Evolutionary conservation across 2,329 filamentous ascomycete species (phyloP).

Genomic region (Claviceps africana): DNA sequence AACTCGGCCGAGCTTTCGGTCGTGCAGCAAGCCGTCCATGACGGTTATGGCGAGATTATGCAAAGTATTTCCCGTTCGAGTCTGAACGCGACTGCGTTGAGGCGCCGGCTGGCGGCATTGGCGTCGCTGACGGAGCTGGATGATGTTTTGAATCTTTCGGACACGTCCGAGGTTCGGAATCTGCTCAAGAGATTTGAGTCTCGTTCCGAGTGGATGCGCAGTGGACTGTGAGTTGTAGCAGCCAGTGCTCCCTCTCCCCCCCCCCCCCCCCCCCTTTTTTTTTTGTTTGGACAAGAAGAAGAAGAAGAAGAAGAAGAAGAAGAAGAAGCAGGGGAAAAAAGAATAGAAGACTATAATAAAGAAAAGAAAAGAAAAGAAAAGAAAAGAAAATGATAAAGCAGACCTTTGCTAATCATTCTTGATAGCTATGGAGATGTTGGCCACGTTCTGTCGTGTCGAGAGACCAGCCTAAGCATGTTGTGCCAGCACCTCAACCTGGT

Average conservation of each 20-base stretch:
- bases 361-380: neutral
- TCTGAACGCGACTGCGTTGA: slow-evolving; percentile 36
- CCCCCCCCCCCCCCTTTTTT: too few species aligned
- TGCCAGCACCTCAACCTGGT: slow-evolving; percentile 55
- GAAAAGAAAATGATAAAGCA: neutral
- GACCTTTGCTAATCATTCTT: slow-evolving; percentile 5
- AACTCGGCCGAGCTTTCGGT: slow-evolving; percentile 43
- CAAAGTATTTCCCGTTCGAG: slow-evolving; percentile 35
- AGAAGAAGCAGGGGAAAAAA: too few species aligned
- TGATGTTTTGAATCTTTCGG: slow-evolving; percentile 53
- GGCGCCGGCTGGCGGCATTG: slow-evolving; percentile 45
- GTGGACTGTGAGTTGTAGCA: slow-evolving; percentile 49
- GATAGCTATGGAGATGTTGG: slow-evolving; percentile 61
- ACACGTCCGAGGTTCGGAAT: slow-evolving; percentile 44
- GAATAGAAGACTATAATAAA: too few species aligned
- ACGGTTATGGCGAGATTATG: slow-evolving; percentile 49
- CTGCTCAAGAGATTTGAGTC: slow-evolving; percentile 49
- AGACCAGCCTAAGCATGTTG: slow-evolving; percentile 69
- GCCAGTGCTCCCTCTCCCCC: too few species aligned
- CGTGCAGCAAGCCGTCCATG: slow-evolving; percentile 45
- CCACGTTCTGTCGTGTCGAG: slow-evolving; percentile 67
- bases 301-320: neutral
- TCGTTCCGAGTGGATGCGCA: slow-evolving; percentile 67
- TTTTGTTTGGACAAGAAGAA: neutral
- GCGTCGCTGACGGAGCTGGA: slow-evolving; percentile 71